These are phyloP conservation scores for Cinnamomum chago DNA, from an alignment of 164 flowering plant species.

Conservation along the genomic window DNA sequence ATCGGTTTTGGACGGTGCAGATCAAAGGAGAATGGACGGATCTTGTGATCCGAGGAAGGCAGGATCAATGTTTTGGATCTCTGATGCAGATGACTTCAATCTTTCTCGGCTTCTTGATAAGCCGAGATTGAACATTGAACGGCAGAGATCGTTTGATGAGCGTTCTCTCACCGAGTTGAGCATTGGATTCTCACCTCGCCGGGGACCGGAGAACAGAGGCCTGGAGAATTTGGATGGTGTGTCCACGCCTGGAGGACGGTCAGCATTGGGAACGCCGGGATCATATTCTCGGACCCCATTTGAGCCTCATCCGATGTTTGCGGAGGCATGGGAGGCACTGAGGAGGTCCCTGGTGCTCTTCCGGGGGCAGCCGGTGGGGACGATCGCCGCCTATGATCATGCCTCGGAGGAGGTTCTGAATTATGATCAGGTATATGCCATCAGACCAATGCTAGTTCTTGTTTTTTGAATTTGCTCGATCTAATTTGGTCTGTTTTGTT, in stretches of 20 bases:
- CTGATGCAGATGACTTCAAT: slow-evolving; percentile 15
- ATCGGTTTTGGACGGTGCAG: neutral
- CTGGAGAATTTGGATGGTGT: slow-evolving; percentile 28
- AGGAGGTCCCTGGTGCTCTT: slow-evolving; percentile 59
- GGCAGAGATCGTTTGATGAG: slow-evolving; percentile 21
- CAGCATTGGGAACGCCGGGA: slow-evolving; percentile 42
- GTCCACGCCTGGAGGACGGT: slow-evolving; percentile 37
- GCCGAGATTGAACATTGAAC: slow-evolving; percentile 21
- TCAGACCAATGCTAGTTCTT: no score
- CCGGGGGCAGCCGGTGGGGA: slow-evolving; percentile 78
- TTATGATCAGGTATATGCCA: slow-evolving; percentile 19
- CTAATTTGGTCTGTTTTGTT: no score
- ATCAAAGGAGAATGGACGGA: neutral
- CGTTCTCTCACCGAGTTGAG: slow-evolving; percentile 9
- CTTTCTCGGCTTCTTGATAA: slow-evolving; percentile 14
- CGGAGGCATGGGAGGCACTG: slow-evolving; percentile 72
- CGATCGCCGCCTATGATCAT: slow-evolving; percentile 69
- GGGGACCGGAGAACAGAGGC: slow-evolving; percentile 21
- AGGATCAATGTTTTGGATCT: neutral
- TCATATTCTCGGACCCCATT: slow-evolving; percentile 23
- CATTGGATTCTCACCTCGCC: slow-evolving; percentile 28
- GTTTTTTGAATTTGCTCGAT: no score
- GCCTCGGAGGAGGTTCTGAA: slow-evolving; percentile 26
- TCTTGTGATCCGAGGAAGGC: neutral
- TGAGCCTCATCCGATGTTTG: slow-evolving; percentile 58